These are phyloP conservation scores for Fistulinella prunicolor DNA, from an alignment of 768 basidiomycete genomes.

Conservation along the genomic window DNA sequence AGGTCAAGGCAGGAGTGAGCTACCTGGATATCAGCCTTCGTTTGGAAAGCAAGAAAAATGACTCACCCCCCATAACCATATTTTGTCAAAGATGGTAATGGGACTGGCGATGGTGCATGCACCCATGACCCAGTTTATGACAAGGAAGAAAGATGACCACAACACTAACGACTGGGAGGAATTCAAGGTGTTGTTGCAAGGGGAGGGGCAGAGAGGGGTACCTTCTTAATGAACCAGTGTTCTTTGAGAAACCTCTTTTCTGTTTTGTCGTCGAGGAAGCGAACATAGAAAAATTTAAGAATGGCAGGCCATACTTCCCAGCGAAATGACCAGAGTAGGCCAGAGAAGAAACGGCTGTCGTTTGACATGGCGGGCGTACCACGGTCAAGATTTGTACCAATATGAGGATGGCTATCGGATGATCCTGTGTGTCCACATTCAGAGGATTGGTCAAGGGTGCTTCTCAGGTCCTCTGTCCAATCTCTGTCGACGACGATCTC, in stretches of 20 bases:
- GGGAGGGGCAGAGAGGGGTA: conserved; percentile 7
- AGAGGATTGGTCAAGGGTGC: conserved; percentile 51
- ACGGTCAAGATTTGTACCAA: conserved; percentile 35
- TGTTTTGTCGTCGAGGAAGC: conserved; percentile 58
- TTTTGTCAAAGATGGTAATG: conserved; percentile 48
- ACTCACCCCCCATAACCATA: conserved; percentile 57
- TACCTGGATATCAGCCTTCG: conserved; percentile 15
- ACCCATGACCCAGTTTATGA: conserved; percentile 68
- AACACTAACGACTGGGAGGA: conserved; percentile 47
- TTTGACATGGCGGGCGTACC: conserved; percentile 35
- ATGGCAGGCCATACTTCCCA: conserved; percentile 58
- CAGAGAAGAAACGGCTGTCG: conserved; percentile 34
- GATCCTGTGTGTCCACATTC: conserved; percentile 50
- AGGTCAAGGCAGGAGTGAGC: conserved; percentile 57
- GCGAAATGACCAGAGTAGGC: conserved; percentile 43
- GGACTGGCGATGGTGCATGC: conserved; percentile 48
- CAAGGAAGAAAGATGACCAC: conserved; percentile 62
- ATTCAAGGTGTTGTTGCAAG: conserved; percentile 1
- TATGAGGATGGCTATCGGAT: conserved; percentile 39
- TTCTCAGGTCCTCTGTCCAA: conserved; percentile 61
- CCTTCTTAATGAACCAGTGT: conserved; percentile 70
- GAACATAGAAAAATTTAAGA: conserved; percentile 55
- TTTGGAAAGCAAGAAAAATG: conserved; percentile 3
- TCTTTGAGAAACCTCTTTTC: conserved; percentile 56
- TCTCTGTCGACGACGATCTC: conserved; percentile 74